phyloP scores from a whole-genome alignment of 2,329 filamentous ascomycete genomes.

The Diplodia seriata region DNA sequence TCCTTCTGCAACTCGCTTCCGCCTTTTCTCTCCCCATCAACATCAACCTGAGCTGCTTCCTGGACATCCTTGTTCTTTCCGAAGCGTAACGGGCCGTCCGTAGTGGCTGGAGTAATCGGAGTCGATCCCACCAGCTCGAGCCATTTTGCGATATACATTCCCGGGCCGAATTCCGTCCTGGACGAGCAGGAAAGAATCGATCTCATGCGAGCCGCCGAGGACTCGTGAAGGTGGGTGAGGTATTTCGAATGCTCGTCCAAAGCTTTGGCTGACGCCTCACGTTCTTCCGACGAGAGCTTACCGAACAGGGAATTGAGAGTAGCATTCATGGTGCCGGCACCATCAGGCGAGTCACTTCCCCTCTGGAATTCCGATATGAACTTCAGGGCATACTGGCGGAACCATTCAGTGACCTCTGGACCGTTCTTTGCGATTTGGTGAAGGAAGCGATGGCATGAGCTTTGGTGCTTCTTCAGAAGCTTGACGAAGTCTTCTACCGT shows the following conservation, averaged over 20 bases:
- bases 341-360: slow-evolving; percentile 38
- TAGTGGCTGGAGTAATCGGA: slow-evolving; percentile 66
- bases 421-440: slow-evolving; percentile 73
- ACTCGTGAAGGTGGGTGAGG: slow-evolving; percentile 60
- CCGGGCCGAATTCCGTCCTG: slow-evolving; percentile 56
- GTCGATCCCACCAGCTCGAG: slow-evolving; percentile 74
- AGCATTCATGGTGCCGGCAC: slow-evolving; percentile 53
- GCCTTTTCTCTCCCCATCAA: slow-evolving; percentile 43
- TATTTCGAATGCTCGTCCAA: slow-evolving; percentile 69
- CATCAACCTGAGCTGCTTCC: slow-evolving; percentile 45
- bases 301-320: slow-evolving; percentile 53
- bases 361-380: slow-evolving; percentile 63
- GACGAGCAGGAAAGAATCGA: slow-evolving; percentile 56
- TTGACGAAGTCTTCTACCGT: slow-evolving; percentile 75
- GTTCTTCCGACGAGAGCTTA: slow-evolving; percentile 57
- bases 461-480: slow-evolving; percentile 69
- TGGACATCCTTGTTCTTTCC: slow-evolving; percentile 46
- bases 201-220: slow-evolving; percentile 64
- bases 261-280: slow-evolving; percentile 55
- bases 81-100: slow-evolving; percentile 60
- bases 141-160: slow-evolving; percentile 76
- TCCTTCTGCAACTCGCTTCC: slow-evolving; percentile 40
- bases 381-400: slow-evolving; percentile 66
- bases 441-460: slow-evolving; percentile 71
- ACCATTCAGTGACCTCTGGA: slow-evolving; percentile 67